Percentiles rank a stretch among this genome's conserved stretches.
Conservation (phyloP, 1,139 yeast species). For the Saccharomycopsis crataegensis region DNA sequence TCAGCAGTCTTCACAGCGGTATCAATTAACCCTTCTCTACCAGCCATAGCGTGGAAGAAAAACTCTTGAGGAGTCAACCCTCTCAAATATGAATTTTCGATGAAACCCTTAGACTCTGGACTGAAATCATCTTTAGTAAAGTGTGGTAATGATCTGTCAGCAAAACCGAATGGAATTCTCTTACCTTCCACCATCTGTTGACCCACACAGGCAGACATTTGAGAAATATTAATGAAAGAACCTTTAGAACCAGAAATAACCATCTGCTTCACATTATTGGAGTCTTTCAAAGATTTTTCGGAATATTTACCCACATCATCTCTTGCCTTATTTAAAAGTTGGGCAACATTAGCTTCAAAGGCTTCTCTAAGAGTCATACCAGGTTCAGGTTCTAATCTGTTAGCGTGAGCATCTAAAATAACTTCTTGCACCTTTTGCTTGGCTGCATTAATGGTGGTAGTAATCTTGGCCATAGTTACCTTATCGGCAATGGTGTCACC, state of each 20-base stretch:
- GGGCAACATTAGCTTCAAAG: conserved; percentile 93
- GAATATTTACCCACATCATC: conserved; percentile 99
- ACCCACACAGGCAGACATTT: conserved; percentile 99
- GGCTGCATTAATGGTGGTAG: conserved; percentile 88
- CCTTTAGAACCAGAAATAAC: conserved; percentile 99
- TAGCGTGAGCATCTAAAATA: conserved; percentile 84
- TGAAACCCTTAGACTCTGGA: conserved; percentile 97
- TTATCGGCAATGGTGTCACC: conserved; percentile 99
- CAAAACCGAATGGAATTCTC: conserved; percentile 96
- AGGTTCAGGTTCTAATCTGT: conserved; percentile 85
- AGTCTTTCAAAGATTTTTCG: conserved; percentile 88
- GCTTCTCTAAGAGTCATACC: conserved; percentile 99
- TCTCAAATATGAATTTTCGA: conserved; percentile 86
- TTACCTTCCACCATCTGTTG: conserved; percentile 99
- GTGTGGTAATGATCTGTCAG: conserved; percentile 94
- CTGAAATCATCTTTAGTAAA: conserved; percentile 97
- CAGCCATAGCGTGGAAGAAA: conserved; percentile 96
- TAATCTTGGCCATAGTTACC: conserved; percentile 89
- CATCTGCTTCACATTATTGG: conserved; percentile 97
- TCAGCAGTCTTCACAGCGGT: conserved; percentile 99
- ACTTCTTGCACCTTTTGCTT: conserved; percentile 90
- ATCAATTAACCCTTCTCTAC: conserved; percentile 99
- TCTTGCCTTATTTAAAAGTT: conserved; percentile 95
- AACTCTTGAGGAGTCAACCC: conserved; percentile 97
- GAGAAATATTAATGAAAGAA: conserved; percentile 96